phyloP scores from a whole-genome alignment of 1,284 basidiomycete genomes.

The Rhodotorula glutinis region DNA sequence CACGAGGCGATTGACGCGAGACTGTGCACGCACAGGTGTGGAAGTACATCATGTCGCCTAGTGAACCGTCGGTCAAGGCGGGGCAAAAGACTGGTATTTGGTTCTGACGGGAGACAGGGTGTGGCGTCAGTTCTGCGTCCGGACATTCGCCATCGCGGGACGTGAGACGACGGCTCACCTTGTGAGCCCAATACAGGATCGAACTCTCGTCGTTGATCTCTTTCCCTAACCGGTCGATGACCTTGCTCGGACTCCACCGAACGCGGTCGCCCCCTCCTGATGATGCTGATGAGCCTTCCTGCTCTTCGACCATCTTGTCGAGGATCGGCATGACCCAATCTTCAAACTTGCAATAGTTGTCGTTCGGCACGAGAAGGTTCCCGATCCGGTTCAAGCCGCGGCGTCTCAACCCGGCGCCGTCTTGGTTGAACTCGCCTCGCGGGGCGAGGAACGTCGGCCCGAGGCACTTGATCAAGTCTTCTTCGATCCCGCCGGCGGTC shows the following conservation, averaged over 20 bases:
- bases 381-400: conserved; percentile 95
- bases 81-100: conserved; percentile 98
- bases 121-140: background rate
- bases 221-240: conserved; percentile 86
- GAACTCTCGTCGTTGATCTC: conserved; percentile 97
- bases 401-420: conserved; percentile 80
- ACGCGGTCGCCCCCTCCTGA: conserved; percentile 38
- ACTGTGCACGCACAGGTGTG: conserved; percentile 62
- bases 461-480: conserved; percentile 98
- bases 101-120: conserved; percentile 57
- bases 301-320: conserved; percentile 85
- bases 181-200: conserved; percentile 94
- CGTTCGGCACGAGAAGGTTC: conserved; percentile 96
- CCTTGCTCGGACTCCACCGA: conserved; percentile 85
- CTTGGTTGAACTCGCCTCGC: conserved; percentile 75
- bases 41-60: conserved; percentile 99
- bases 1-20: background rate
- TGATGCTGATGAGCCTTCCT: conserved; percentile 50
- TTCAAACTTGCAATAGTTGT: conserved; percentile 99
- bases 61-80: conserved; percentile 92
- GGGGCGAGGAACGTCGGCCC: conserved; percentile 78
- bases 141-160: too few relatives aligned
- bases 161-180: too few relatives aligned
- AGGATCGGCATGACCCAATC: conserved; percentile 97
- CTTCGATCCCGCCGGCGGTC: conserved; percentile 96